phyloP scores from a whole-genome alignment of 2,329 filamentous ascomycete genomes.

The Rosellinia necatrix region DNA sequence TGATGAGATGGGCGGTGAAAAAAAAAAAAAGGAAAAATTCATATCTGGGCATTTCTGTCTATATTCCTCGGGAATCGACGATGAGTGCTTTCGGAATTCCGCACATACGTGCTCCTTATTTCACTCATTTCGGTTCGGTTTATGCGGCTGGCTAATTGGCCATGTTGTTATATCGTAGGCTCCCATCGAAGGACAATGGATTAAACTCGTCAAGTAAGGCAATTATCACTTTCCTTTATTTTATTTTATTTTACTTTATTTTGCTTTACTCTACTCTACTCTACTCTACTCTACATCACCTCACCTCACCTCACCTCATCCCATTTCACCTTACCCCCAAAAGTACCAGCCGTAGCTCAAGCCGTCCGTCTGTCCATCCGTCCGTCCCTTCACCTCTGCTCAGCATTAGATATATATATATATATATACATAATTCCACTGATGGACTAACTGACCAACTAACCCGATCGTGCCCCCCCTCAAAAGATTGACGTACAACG shows the following conservation, averaged over 20 bases:
- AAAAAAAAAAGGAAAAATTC: background rate
- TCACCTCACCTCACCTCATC: background rate
- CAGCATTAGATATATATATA: too few relatives aligned
- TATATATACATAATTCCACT: too few relatives aligned
- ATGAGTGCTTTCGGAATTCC: background rate
- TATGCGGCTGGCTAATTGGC: too few relatives aligned
- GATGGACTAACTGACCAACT: too few relatives aligned
- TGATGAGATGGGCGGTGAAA: constrained; percentile 1
- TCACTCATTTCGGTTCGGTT: too few relatives aligned
- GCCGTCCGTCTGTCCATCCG: too few relatives aligned
- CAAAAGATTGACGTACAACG: constrained; percentile 64
- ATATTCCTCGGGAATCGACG: background rate
- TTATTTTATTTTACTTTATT: background rate
- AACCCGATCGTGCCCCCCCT: too few relatives aligned
- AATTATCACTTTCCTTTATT: background rate
- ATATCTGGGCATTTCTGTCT: too few relatives aligned
- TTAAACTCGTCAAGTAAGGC: constrained; percentile 61
- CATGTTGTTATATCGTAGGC: constrained; percentile 42
- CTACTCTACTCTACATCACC: background rate
- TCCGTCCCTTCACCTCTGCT: too few relatives aligned
- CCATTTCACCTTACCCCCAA: too few relatives aligned
- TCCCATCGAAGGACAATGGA: constrained; percentile 62
- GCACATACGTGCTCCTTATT: background rate
- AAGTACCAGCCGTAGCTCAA: too few relatives aligned
- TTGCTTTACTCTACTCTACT: too few relatives aligned